Percentiles rank a stretch among this genome's conserved stretches.
Evolutionary conservation across 2,329 filamentous ascomycete genomes (phyloP).

Genomic region (Fusarium sulawesiense): DNA sequence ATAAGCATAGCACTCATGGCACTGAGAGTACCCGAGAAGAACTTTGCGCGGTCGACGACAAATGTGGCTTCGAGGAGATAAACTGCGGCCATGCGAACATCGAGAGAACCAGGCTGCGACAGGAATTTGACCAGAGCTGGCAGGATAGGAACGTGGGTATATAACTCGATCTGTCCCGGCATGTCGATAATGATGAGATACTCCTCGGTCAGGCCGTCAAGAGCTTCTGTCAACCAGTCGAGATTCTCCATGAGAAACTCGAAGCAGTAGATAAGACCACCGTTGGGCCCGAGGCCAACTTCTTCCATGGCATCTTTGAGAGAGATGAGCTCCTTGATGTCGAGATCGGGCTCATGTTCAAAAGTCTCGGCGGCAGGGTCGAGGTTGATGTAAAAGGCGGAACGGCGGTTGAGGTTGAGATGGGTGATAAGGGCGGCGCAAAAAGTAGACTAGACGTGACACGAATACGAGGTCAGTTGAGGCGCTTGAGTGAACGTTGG

Average conservation of each 20-base stretch:
- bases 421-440: constrained; percentile 94
- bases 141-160: constrained; percentile 94
- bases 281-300: constrained; percentile 88
- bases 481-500: constrained; percentile 13
- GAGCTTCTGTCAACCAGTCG: constrained; percentile 86
- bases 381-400: constrained; percentile 97
- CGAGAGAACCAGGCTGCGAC: constrained; percentile 80
- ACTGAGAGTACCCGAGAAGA: constrained; percentile 93
- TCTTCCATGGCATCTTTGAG: constrained; percentile 98
- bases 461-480: constrained; percentile 21
- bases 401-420: constrained; percentile 89
- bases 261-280: constrained; percentile 95
- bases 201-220: constrained; percentile 89
- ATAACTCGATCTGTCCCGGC: constrained; percentile 98
- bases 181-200: constrained; percentile 99
- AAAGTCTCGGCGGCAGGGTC: constrained; percentile 96
- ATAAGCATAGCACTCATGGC: constrained; percentile 99
- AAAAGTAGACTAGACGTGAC: constrained; percentile 79
- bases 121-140: constrained; percentile 86
- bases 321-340: constrained; percentile 94
- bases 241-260: constrained; percentile 95
- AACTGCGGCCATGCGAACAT: constrained; percentile 91
- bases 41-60: constrained; percentile 94
- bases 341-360: constrained; percentile 89
- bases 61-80: constrained; percentile 97